Conservation (phyloP, 2,329 filamentous ascomycete species). For the Paradendryphiella salina region DNA sequence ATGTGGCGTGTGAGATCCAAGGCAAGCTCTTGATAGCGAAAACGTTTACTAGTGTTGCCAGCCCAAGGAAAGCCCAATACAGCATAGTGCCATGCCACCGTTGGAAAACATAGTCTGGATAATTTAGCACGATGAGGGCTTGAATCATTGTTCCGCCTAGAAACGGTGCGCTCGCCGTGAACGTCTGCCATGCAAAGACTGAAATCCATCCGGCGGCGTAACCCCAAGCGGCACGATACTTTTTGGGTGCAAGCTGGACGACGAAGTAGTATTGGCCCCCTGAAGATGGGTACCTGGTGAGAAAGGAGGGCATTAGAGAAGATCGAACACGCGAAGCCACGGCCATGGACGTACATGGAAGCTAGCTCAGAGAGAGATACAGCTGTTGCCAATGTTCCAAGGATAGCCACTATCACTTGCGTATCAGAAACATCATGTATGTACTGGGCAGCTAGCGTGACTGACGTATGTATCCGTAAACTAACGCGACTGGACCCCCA, state of each 20-base stretch:
- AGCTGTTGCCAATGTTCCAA: slow-evolving; percentile 6
- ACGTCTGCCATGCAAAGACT: slow-evolving; percentile 46
- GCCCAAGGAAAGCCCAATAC: slow-evolving; percentile 47
- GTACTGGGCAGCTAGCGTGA: neutral
- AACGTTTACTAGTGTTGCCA: slow-evolving; percentile 51
- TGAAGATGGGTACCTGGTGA: slow-evolving; percentile 8
- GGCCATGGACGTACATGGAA: slow-evolving; percentile 4
- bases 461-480: slow-evolving; percentile 11
- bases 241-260: slow-evolving; percentile 4
- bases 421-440: neutral
- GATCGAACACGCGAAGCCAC: neutral
- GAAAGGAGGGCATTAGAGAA: neutral
- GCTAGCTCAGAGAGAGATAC: slow-evolving; percentile 8
- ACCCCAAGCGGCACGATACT: neutral
- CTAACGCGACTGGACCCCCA: slow-evolving; percentile 10
- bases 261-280: slow-evolving; percentile 14
- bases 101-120: slow-evolving; percentile 41
- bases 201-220: slow-evolving; percentile 20
- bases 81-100: slow-evolving; percentile 51
- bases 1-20: slow-evolving; percentile 15
- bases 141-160: slow-evolving; percentile 26
- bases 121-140: slow-evolving; percentile 40
- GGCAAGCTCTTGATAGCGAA: slow-evolving; percentile 49
- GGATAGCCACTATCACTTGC: neutral
- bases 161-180: slow-evolving; percentile 28